Evolutionary conservation across 805 yeast genomes (phyloP).

Genomic region (Candida suzukii): DNA sequence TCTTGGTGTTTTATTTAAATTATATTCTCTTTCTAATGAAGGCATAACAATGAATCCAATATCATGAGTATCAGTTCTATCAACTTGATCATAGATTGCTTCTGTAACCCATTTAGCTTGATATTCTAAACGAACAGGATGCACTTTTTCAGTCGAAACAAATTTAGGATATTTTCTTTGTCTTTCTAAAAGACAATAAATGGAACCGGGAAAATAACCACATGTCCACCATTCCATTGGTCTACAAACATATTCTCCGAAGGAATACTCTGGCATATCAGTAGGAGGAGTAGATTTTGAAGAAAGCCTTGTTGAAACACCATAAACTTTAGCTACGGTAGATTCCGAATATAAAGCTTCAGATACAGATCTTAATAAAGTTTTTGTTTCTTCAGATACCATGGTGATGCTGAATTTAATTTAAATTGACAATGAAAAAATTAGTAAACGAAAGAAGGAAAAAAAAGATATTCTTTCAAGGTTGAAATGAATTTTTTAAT

Average conservation of each 20-base stretch:
- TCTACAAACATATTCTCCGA: neutral
- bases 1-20: conserved; percentile 9
- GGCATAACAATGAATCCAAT: conserved; percentile 23
- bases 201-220: conserved; percentile 3
- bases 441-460: too few species aligned
- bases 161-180: neutral
- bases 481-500: too few species aligned
- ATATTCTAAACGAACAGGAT: neutral
- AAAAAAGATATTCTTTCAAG: too few species aligned
- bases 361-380: neutral
- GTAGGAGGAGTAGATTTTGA: neutral
- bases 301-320: neutral
- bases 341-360: neutral
- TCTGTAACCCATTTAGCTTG: conserved; percentile 1
- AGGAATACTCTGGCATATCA: conserved; percentile 1
- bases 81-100: conserved; percentile 1
- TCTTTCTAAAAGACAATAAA: conserved; percentile 1
- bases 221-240: conserved; percentile 4
- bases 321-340: neutral
- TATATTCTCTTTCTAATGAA: conserved; percentile 18
- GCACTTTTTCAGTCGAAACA: neutral
- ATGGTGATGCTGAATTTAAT: too few species aligned
- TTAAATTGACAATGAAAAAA: too few species aligned
- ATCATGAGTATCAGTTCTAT: conserved; percentile 22
- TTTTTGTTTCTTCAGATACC: neutral